These are phyloP conservation scores for Yarrowia keelungensis DNA, from an alignment of 805 yeast genomes.

Conservation along the genomic window DNA sequence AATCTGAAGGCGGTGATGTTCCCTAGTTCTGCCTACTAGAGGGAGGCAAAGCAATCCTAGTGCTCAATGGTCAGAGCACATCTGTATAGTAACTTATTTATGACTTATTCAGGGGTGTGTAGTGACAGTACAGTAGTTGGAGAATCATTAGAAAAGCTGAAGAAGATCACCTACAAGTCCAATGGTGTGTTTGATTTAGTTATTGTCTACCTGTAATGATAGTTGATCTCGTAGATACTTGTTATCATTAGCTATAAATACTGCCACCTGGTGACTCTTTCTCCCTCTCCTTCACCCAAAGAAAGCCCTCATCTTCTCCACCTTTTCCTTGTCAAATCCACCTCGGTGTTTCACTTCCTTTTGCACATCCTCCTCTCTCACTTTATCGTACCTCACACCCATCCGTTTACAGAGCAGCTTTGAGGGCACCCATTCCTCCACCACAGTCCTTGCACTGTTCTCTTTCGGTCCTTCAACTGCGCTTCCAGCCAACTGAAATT, in stretches of 20 bases:
- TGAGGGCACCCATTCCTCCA: slow-evolving; percentile 12
- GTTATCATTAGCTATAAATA: no score
- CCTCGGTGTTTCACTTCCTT: neutral
- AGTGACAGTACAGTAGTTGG: no score
- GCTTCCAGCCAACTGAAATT: slow-evolving; percentile 21
- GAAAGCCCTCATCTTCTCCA: neutral
- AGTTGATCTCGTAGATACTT: no score
- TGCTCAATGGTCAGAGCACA: neutral
- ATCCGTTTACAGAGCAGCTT: slow-evolving; percentile 16
- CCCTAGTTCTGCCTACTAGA: neutral
- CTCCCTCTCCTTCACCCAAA: neutral
- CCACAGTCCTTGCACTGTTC: neutral
- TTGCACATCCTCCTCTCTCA: neutral
- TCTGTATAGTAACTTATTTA: slow-evolving; percentile 2
- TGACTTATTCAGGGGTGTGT: neutral
- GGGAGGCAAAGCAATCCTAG: neutral
- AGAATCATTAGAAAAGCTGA: no score
- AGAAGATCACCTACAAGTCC: no score
- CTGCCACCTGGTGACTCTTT: no score
- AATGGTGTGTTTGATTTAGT: no score
- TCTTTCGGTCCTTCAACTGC: neutral
- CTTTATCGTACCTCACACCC: slow-evolving; percentile 1
- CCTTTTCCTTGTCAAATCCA: neutral
- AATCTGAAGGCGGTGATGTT: slow-evolving; percentile 43
- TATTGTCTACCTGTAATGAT: no score